Evolutionary conservation across 345 rosid genomes (phyloP).

Genomic region (Lenwebbia sp.): DNA sequence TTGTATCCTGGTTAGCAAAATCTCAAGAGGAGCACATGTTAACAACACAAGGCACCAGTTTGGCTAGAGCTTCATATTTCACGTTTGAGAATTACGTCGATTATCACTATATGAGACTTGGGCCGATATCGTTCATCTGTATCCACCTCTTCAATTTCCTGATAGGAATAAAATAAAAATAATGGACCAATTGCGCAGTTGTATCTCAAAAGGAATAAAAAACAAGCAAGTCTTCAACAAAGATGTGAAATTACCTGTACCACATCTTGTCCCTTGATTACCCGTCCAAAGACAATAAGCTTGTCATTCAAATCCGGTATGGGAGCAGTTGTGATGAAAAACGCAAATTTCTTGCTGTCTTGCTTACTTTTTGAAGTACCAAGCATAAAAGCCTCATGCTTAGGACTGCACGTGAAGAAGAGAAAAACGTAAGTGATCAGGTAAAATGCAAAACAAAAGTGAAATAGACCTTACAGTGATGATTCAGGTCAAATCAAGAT

Average conservation of each 20-base stretch:
- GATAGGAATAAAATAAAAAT: background rate
- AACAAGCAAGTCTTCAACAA: background rate
- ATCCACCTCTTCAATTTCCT: conserved; percentile 98
- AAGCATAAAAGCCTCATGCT: conserved; percentile 79
- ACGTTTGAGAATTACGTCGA: conserved; percentile 36
- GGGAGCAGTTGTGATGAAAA: conserved; percentile 77
- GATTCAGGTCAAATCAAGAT: background rate
- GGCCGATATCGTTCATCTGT: conserved; percentile 87
- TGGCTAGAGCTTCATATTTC: conserved; percentile 23
- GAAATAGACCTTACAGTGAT: background rate
- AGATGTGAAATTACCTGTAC: conserved; percentile 48
- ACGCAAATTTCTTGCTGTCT: conserved; percentile 46
- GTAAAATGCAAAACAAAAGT: background rate
- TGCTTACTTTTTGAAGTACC: conserved; percentile 58
- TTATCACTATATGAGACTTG: conserved; percentile 56
- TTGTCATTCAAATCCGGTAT: conserved; percentile 71
- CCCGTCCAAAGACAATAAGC: conserved; percentile 70
- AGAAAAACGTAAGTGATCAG: background rate
- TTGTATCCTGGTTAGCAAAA: background rate
- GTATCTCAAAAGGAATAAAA: background rate
- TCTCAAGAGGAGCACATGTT: background rate
- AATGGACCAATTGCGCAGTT: background rate
- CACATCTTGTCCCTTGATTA: conserved; percentile 69
- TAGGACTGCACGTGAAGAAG: conserved; percentile 30
- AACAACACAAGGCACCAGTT: background rate